phyloP scores from a whole-genome alignment of 352 stramenopile species.

The Globisporangium cystogenes region DNA sequence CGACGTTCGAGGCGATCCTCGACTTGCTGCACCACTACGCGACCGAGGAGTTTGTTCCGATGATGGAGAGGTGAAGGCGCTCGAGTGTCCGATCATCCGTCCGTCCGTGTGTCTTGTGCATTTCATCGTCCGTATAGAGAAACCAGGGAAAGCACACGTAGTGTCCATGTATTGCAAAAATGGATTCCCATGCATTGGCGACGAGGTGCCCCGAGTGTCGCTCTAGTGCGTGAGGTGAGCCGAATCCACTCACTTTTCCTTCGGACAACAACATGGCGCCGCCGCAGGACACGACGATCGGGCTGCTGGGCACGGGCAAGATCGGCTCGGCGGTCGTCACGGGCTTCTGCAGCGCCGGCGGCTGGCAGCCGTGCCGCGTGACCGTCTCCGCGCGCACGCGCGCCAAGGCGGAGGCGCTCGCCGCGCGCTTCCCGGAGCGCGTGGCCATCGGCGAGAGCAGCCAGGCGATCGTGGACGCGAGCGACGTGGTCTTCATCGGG shows the following conservation, averaged over 20 bases:
- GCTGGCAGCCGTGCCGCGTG: conserved; percentile 73
- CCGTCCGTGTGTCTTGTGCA: neutral
- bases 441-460: conserved; percentile 63
- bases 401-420: conserved; percentile 72
- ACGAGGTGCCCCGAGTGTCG: too few relatives aligned
- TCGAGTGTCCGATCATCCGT: neutral
- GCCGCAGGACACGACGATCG: conserved; percentile 50
- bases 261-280: conserved; percentile 60
- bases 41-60: conserved; percentile 14
- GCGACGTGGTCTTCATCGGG: conserved; percentile 79
- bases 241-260: too few relatives aligned
- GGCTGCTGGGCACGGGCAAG: conserved; percentile 81
- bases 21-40: conserved; percentile 48
- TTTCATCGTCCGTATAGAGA: neutral
- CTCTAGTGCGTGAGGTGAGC: too few relatives aligned
- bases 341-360: conserved; percentile 72
- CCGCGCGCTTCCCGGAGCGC: conserved; percentile 55
- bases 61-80: conserved; percentile 9
- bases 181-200: too few relatives aligned
- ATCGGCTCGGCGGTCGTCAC: conserved; percentile 81
- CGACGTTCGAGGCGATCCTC: conserved; percentile 77
- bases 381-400: conserved; percentile 66
- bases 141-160: too few relatives aligned
- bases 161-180: too few relatives aligned
- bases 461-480: conserved; percentile 81